A percentile compares a stretch with the other conserved stretches of the same genome.
Conservation (phyloP, 2,329 filamentous ascomycete genomes). For the Cercospora zeina region DNA sequence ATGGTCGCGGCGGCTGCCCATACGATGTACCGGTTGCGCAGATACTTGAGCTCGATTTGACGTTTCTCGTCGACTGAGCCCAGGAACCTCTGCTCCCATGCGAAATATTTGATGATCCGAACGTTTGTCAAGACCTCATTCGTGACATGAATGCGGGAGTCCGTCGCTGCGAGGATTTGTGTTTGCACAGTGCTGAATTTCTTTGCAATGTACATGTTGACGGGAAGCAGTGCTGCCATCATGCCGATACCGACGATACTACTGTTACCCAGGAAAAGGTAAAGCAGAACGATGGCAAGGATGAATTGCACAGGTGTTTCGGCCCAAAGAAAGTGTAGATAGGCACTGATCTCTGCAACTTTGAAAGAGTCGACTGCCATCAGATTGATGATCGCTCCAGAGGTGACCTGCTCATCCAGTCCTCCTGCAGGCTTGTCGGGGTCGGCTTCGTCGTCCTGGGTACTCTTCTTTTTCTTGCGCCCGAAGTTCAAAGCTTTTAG, state of each 20-base stretch:
- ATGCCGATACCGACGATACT: slow-evolving; percentile 90
- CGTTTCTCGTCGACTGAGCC: slow-evolving; percentile 87
- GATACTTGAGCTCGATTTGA: slow-evolving; percentile 69
- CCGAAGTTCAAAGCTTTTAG: slow-evolving; percentile 58
- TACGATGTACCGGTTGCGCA: slow-evolving; percentile 81
- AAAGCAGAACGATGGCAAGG: slow-evolving; percentile 78
- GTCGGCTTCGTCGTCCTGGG: slow-evolving; percentile 43
- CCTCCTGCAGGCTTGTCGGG: slow-evolving; percentile 32
- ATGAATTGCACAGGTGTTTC: slow-evolving; percentile 84
- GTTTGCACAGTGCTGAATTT: slow-evolving; percentile 86
- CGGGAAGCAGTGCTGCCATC: slow-evolving; percentile 82
- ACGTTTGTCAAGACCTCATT: slow-evolving; percentile 98
- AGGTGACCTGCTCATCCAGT: slow-evolving; percentile 67
- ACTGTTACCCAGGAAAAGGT: slow-evolving; percentile 85
- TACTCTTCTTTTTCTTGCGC: slow-evolving; percentile 56
- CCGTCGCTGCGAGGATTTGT: slow-evolving; percentile 86
- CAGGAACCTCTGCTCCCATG: slow-evolving; percentile 92
- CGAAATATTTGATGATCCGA: slow-evolving; percentile 98
- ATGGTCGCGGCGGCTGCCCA: slow-evolving; percentile 91
- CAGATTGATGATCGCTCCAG: slow-evolving; percentile 98
- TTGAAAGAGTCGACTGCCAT: slow-evolving; percentile 99
- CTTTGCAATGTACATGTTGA: slow-evolving; percentile 86
- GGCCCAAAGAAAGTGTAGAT: slow-evolving; percentile 93
- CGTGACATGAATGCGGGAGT: slow-evolving; percentile 92
- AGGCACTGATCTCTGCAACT: slow-evolving; percentile 89